Base-by-base conservation (phyloP, 768 basidiomycete genomes). In the Podaxis sp. region DNA sequence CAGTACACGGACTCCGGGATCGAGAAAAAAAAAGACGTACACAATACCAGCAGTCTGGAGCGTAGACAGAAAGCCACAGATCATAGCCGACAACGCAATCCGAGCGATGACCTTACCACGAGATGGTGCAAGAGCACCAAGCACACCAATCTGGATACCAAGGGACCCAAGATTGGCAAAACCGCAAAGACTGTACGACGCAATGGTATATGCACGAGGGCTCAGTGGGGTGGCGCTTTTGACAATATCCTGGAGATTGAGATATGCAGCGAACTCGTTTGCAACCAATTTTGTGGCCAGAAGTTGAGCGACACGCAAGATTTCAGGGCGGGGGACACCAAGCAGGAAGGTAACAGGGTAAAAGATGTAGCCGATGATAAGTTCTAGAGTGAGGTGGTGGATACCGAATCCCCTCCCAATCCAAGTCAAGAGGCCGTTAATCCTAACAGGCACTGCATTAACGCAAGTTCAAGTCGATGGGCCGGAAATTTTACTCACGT, bases 391-490 rank as follows among this genome's bases (percentile, higher is more conserved):
- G 58, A 96, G 84, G 0, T 83, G 80, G 68, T 89, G 84, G 68
- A 95, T 91, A 40, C 90, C 91, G 69, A 95, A 93, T 55, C 91
- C 93, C 63, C 81, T 84, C 36, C 94, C 94, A 71, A 95, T 84
- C 93, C 93, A 96, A 30, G 92, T 94, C 41, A 95, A 82, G 12
- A 95, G 78, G 48, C 90, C 94, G 70, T 96, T 93, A 73, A 93
- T 86, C 57, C 82, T 83, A 38, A 36, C 57, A 60, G 11, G 36
- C 4, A 11, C 5, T 13, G 15, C 1, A 33, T 62, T 36, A 48
- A 22, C 20, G 20, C 10, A 37, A 20, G 20, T 3, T 24, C 6
- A n/a, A n/a, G 5, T 36, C 1, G 24, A 40, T 4, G 8, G 22
- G 30, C 1, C 11, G 5, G 33, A 36, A 4, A 15, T n/a, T 15